These are phyloP conservation scores for Carex parvula DNA, from an alignment of 176 grass and related monocot species.

Conservation along the genomic window DNA sequence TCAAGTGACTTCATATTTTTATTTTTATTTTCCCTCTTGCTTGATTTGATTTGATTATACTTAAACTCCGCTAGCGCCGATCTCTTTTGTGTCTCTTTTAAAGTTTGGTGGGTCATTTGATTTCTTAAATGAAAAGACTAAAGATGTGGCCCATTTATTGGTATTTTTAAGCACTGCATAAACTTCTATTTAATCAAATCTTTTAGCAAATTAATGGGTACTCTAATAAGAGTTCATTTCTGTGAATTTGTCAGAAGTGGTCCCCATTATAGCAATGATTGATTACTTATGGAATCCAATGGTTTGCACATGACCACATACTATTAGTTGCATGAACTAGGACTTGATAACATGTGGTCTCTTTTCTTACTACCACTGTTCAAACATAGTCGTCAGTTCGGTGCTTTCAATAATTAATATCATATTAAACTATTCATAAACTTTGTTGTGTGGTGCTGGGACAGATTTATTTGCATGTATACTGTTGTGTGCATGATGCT, in stretches of 20 bases:
- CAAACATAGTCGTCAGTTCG: neutral
- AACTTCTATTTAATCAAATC: neutral
- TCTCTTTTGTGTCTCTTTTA: neutral
- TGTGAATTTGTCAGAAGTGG: slow-evolving; percentile 5
- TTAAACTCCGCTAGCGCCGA: neutral
- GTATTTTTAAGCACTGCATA: neutral
- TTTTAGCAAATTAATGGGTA: neutral
- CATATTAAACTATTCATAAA: neutral
- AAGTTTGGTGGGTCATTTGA: slow-evolving; percentile 3
- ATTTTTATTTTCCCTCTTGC: neutral
- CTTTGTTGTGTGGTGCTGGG: neutral
- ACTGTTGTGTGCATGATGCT: neutral
- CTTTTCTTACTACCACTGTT: neutral
- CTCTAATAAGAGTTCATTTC: neutral
- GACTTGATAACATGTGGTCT: neutral
- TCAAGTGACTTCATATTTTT: neutral
- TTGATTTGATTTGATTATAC: slow-evolving; percentile 1
- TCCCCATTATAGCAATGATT: neutral
- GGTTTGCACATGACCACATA: slow-evolving; percentile 5
- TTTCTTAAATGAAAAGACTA: neutral
- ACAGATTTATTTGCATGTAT: neutral
- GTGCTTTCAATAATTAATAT: neutral
- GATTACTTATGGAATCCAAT: slow-evolving; percentile 11
- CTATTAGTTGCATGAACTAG: neutral
- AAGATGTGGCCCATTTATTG: neutral